These are phyloP conservation scores for Selaginella moellendorffii DNA, from an alignment of 75 land plant species.

Conservation along the genomic window DNA sequence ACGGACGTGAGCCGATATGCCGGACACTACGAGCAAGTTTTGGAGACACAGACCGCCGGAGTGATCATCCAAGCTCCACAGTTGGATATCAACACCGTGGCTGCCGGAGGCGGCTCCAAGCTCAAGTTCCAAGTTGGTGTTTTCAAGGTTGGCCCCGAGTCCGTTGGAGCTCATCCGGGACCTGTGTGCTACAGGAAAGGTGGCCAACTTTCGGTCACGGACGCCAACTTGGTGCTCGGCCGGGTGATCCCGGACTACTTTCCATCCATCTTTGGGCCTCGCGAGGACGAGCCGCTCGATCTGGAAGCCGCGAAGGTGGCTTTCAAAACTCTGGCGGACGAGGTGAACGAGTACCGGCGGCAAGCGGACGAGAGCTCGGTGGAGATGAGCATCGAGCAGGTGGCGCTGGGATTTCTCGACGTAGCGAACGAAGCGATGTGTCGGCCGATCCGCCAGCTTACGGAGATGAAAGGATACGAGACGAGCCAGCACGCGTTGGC, in stretches of 20 bases:
- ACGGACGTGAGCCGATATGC: slow-evolving; percentile 99
- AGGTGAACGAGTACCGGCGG: slow-evolving; percentile 58
- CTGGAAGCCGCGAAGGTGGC: slow-evolving; percentile 46
- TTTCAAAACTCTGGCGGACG: slow-evolving; percentile 38
- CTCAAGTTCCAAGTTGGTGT: slow-evolving; percentile 90
- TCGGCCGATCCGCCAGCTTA: slow-evolving; percentile 84
- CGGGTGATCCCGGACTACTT: slow-evolving; percentile 89
- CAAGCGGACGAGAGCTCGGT: slow-evolving; percentile 18
- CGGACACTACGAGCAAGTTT: slow-evolving; percentile 80
- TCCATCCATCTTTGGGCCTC: slow-evolving; percentile 90
- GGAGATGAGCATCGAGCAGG: slow-evolving; percentile 83
- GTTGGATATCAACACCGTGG: slow-evolving; percentile 94
- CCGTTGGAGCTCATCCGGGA: slow-evolving; percentile 97
- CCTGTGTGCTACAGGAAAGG: slow-evolving; percentile 97
- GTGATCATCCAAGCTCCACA: slow-evolving; percentile 88
- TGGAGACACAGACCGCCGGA: slow-evolving; percentile 93
- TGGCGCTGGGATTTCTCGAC: slow-evolving; percentile 87
- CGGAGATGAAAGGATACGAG: slow-evolving; percentile 98
- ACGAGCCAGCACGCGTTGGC: slow-evolving; percentile 82
- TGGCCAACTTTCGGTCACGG: slow-evolving; percentile 86
- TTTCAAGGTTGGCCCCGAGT: slow-evolving; percentile 90
- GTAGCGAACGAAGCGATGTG: slow-evolving; percentile 99
- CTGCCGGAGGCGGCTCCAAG: slow-evolving; percentile 97
- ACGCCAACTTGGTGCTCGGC: slow-evolving; percentile 84
- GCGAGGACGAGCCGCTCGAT: slow-evolving; percentile 79